A percentile compares a stretch with the other conserved stretches of the same genome.
Conservation (phyloP, 257 asterid genomes). For the Solanum lignicaule region DNA sequence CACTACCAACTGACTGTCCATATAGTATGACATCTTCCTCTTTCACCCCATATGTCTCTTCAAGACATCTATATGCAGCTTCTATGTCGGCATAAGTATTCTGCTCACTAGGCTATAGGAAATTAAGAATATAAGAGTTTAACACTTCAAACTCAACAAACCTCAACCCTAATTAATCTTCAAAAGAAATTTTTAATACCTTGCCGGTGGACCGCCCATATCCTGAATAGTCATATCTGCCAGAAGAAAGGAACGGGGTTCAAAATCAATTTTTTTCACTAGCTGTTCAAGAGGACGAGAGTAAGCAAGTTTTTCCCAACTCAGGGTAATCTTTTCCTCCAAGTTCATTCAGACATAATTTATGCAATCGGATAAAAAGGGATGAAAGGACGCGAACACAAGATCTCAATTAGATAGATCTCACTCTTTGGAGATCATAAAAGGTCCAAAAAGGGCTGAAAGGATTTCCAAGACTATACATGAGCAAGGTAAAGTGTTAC, state of each 20-base stretch:
- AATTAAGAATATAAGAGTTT: constrained; percentile 2
- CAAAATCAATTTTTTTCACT: neutral
- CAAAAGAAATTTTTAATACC: constrained; percentile 41
- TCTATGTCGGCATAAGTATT: constrained; percentile 90
- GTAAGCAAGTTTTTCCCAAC: neutral
- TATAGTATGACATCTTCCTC: constrained; percentile 82
- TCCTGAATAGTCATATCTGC: constrained; percentile 93
- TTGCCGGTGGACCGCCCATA: constrained; percentile 90
- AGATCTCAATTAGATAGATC: neutral
- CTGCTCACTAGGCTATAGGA: constrained; percentile 76
- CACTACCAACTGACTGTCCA: constrained; percentile 98
- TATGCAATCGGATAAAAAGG: neutral
- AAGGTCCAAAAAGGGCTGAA: neutral
- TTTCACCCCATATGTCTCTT: constrained; percentile 67
- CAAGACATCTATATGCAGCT: constrained; percentile 83
- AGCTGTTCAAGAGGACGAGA: neutral
- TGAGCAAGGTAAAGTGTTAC: neutral
- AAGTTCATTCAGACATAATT: neutral
- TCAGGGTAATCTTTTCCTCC: neutral
- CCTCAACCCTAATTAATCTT: constrained; percentile 1
- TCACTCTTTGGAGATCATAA: neutral
- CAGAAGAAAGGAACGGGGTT: neutral
- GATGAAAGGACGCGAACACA: neutral
- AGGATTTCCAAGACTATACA: neutral
- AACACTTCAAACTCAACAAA: constrained; percentile 10